These are phyloP conservation scores for Penicillium vulpinum DNA, from an alignment of 2,329 filamentous ascomycete species.

Conservation along the genomic window DNA sequence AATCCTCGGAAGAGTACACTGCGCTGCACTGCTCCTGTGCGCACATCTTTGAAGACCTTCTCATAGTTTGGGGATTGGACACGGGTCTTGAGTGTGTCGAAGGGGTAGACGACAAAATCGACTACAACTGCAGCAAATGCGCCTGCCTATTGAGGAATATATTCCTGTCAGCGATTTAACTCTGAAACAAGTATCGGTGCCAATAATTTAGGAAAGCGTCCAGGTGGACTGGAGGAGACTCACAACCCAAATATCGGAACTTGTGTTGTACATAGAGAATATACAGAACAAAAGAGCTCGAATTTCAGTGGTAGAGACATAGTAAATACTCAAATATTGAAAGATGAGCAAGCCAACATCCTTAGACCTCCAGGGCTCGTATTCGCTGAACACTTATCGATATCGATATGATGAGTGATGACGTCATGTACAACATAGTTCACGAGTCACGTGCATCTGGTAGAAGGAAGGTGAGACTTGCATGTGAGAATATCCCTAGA, in stretches of 20 bases:
- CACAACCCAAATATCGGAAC: conserved; percentile 60
- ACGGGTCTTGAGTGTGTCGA: conserved; percentile 87
- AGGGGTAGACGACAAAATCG: conserved; percentile 79
- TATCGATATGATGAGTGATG: conserved; percentile 1
- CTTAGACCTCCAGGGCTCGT: neutral
- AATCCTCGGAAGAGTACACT: conserved; percentile 67
- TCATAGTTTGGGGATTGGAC: conserved; percentile 77
- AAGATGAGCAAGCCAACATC: no score
- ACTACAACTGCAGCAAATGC: conserved; percentile 83
- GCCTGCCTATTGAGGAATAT: conserved; percentile 62
- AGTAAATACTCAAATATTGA: neutral
- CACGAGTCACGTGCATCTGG: neutral
- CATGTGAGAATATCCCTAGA: neutral
- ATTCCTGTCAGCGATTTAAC: neutral
- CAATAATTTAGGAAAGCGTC: neutral
- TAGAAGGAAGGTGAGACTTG: neutral
- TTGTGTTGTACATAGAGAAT: conserved; percentile 50
- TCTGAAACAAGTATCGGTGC: neutral
- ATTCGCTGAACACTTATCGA: neutral
- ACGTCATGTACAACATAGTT: neutral
- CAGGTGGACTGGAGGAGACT: conserved; percentile 27
- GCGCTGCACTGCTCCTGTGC: conserved; percentile 55
- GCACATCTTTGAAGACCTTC: conserved; percentile 62
- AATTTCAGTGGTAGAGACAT: neutral
- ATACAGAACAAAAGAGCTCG: neutral